A percentile compares a stretch with the other conserved stretches of the same genome.
Evolutionary conservation across 1,284 basidiomycete species (phyloP).

Genomic region (Singerocomus inundabilis): DNA sequence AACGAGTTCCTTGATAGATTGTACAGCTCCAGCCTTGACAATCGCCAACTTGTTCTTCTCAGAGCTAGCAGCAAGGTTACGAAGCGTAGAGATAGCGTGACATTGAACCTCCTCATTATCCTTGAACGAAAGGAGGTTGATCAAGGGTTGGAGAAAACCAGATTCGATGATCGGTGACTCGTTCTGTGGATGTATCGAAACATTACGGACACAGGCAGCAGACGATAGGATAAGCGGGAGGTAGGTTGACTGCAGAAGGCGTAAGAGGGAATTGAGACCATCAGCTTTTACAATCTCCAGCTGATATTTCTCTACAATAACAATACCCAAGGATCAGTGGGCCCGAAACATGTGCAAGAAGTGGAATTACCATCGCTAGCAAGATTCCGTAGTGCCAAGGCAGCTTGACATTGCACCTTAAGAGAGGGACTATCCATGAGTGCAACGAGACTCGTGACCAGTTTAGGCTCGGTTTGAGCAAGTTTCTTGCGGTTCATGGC

Average conservation of each 20-base stretch:
- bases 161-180: constrained; percentile 99
- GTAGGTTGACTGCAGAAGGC: constrained; percentile 95
- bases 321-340: constrained; percentile 3
- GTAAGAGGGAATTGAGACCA: constrained; percentile 89
- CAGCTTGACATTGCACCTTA: constrained; percentile 99
- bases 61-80: constrained; percentile 95
- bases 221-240: constrained; percentile 98
- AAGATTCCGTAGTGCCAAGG: constrained; percentile 93
- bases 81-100: constrained; percentile 97
- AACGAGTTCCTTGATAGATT: constrained; percentile 96
- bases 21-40: constrained; percentile 97
- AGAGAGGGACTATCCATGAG: constrained; percentile 98
- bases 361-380: constrained; percentile 82
- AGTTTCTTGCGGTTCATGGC: constrained; percentile 94
- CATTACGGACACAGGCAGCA: constrained; percentile 98
- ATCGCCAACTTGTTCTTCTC: constrained; percentile 99
- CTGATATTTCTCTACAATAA: constrained; percentile 89
- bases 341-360: not conserved
- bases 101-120: constrained; percentile 99
- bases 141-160: constrained; percentile 94
- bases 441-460: constrained; percentile 92
- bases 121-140: constrained; percentile 95
- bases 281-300: constrained; percentile 98
- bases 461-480: constrained; percentile 90
- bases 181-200: constrained; percentile 98